Evolutionary conservation across 345 rosid species (phyloP), one percentile per base, ranked within the genome.

Genomic region (Eucalyptus viminalis): DNA sequence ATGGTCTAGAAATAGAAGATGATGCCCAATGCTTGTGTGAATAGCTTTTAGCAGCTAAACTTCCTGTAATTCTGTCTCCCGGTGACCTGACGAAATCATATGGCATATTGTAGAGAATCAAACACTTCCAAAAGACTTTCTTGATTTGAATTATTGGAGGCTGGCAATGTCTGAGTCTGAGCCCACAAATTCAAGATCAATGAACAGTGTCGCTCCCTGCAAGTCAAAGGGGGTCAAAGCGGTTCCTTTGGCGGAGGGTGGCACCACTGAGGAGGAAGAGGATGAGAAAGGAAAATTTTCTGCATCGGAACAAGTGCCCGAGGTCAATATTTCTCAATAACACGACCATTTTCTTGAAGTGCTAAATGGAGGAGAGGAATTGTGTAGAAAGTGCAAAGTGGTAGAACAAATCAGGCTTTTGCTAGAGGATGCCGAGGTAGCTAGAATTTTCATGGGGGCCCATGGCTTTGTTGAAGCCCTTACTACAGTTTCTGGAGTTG

Each of bases 381-480:
- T 96, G 91, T 89, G 86, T 29, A 91, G 91, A 69, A 96, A 94
- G 88, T 92, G 97, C 90, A 93, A 89, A 90, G 94, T 92, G 89
- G 98, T 91, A n/a, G 98, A 98, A 91, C 95, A 94, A 89, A 89
- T 53, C 83, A 92, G 97, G 93, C 91, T 91, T 31, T 86, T 94
- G 90, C 93, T 96, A 87, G 96, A 97, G 94, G 98, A 96, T 89
- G 99, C 97, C 87, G 99, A 96, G 90, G 99, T 97, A 91, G 97
- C 97, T 27, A 94, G 99, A 93, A 93, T 93, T 88, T 93, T 92
- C 90, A 91, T 96, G 97, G 99, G 43, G 69, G 95, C 95, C 34
- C 94, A 95, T 86, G 97, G 99, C 83, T 96, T 97, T 90, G 97
- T 96, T 29, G 96, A 95, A 90, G 97, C 95, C 43, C 92, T 97